Conservation (phyloP, 371 early-diverging fungal genomes). For the Capniomyces stellatus region DNA sequence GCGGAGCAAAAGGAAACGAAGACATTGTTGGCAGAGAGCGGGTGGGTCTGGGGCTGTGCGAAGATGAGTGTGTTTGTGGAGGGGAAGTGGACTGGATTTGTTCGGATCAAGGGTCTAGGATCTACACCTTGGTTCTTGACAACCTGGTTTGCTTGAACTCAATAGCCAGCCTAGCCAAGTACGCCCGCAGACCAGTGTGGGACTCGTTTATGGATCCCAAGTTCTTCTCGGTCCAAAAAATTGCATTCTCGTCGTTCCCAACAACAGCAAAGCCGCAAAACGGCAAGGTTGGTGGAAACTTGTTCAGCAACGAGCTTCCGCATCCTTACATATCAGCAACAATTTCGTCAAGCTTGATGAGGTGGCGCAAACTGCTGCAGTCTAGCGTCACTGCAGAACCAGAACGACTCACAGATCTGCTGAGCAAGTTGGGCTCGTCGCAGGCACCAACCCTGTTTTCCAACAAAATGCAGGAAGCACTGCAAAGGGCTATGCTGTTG, state of each 20-base stretch:
- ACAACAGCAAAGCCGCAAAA: neutral
- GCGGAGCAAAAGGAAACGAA: neutral
- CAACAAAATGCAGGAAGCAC: slow-evolving; percentile 60
- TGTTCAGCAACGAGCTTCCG: neutral
- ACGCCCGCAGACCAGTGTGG: slow-evolving; percentile 34
- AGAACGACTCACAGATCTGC: slow-evolving; percentile 46
- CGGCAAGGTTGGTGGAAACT: no score
- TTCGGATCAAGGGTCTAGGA: slow-evolving; percentile 11
- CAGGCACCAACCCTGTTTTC: slow-evolving; percentile 46
- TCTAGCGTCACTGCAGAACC: slow-evolving; percentile 35
- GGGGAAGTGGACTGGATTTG: neutral
- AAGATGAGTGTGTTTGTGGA: no score
- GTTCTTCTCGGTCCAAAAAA: slow-evolving; percentile 22
- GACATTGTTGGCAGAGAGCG: neutral
- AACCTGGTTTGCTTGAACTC: slow-evolving; percentile 18
- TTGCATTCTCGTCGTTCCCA: neutral
- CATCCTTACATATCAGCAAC: neutral
- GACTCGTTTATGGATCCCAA: slow-evolving; percentile 27
- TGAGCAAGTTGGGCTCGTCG: slow-evolving; percentile 43
- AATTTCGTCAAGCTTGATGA: slow-evolving; percentile 12
- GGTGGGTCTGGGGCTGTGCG: neutral
- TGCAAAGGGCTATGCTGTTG: slow-evolving; percentile 42
- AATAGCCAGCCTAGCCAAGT: slow-evolving; percentile 19
- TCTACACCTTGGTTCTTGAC: slow-evolving; percentile 18
- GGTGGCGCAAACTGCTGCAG: slow-evolving; percentile 46